A percentile compares a stretch with the other conserved stretches of the same genome.
Conservation (phyloP, 106 monocot species). For the Amphibolis antarctica region DNA sequence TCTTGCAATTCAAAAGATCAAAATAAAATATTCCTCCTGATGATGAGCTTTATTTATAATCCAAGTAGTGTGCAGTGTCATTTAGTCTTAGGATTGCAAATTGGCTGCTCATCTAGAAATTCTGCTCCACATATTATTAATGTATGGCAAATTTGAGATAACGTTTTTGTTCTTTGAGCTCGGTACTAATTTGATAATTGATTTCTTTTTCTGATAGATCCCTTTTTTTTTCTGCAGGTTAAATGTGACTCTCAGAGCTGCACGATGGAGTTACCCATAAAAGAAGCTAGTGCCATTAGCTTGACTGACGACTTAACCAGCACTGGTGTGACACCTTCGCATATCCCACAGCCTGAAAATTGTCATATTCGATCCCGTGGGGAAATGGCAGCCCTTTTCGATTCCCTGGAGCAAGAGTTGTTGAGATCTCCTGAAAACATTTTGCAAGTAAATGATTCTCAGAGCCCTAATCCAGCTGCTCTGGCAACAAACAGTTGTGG, state of each 20-base stretch:
- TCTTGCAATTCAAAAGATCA: too few relatives aligned
- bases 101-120: too few relatives aligned
- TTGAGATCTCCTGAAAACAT: background rate
- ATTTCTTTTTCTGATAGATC: too few relatives aligned
- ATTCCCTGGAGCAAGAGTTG: background rate
- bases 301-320: background rate
- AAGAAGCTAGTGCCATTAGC: background rate
- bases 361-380: background rate
- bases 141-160: too few relatives aligned
- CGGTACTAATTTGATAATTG: background rate
- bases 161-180: background rate
- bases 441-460: constrained; percentile 17
- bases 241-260: background rate
- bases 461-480: background rate
- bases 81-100: too few relatives aligned
- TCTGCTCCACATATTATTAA: too few relatives aligned
- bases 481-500: constrained; percentile 6
- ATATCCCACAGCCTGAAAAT: background rate
- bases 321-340: background rate
- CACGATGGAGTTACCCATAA: background rate
- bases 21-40: too few relatives aligned
- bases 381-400: background rate
- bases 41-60: too few relatives aligned
- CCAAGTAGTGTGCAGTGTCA: too few relatives aligned
- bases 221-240: background rate